Evolutionary conservation across 495 filamentous ascomycete genomes (phyloP), one percentile per base, ranked within the genome.

Genomic region (Daldinia loculata): DNA sequence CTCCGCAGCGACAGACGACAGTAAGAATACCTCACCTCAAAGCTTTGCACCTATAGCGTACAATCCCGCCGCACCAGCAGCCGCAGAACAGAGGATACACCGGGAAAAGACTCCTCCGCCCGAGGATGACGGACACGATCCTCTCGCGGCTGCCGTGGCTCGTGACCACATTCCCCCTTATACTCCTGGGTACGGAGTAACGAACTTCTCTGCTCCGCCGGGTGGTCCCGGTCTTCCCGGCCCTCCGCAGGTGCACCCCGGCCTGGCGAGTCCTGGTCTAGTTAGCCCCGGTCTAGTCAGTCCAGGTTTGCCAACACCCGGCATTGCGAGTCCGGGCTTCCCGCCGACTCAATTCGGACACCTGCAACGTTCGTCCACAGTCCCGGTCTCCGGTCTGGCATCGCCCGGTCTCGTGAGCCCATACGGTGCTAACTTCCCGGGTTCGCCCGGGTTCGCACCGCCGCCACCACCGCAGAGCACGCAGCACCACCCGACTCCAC

Each of bases 21-120:
- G 79, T 65, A 70, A 74, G 61, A 78, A 72, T 19, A 79, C 81
- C 67, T 80, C 85, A 14, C 79, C 83, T 19, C 81, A 81, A 56
- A 82, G 74, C 52, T 89, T 87, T 57, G 83, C 85, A n/a, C 92
- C 93, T n/a, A 86, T 95, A 59, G 87, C 93, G 2, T 97, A 97
- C 72, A 97, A 97, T 78, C 94, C 94, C 0, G 93, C 94, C 0
- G 93, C 94, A 1, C 94, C 94, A 11, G 83, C 94, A 2, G 92
- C 92, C 1, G 92, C 94, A 3, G 94, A 97, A 75, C 89, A 88
- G 14, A 91, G 96, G 71, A 85, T 89, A 59, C 88, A 94, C 71
- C 89, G 94, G 53, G 93, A 97, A 80, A 95, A 97, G 83, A 97
- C 94, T 8, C 94, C 94, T 6, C 91, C 91, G 32, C 85, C 86